phyloP scores from a whole-genome alignment of 306 rosid genomes.

The Vigna hirtella region DNA sequence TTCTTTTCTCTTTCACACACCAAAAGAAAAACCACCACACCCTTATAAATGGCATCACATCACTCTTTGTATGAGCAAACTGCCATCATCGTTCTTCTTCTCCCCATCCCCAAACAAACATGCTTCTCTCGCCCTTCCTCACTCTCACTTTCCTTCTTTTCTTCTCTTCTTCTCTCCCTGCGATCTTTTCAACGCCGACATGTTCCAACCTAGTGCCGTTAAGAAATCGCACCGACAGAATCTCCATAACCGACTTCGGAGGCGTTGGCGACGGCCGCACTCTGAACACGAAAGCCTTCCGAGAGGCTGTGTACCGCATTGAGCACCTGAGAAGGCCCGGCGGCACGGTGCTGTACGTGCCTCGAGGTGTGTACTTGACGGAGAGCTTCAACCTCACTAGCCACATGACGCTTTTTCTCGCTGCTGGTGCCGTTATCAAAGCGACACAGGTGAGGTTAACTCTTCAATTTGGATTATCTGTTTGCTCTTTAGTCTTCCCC shows the following conservation, averaged over 20 bases:
- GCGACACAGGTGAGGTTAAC: constrained; percentile 67
- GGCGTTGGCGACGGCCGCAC: constrained; percentile 84
- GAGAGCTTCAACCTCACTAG: constrained; percentile 85
- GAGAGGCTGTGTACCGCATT: constrained; percentile 73
- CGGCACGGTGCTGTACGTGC: constrained; percentile 78
- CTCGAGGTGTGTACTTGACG: constrained; percentile 81
- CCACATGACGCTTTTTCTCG: constrained; percentile 87
- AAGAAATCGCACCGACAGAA: constrained; percentile 61
- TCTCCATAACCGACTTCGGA: constrained; percentile 74
- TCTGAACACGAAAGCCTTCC: constrained; percentile 77
- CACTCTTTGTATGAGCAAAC: neutral
- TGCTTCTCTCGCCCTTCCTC: constrained; percentile 26
- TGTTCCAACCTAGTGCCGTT: constrained; percentile 78
- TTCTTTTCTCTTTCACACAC: neutral
- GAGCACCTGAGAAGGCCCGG: constrained; percentile 67
- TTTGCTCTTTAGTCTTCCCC: no score
- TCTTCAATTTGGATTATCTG: no score
- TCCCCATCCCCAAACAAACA: neutral
- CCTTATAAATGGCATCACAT: neutral
- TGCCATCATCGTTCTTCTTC: neutral
- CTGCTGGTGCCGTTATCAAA: constrained; percentile 84
- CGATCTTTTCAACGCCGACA: constrained; percentile 47
- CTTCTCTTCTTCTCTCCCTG: neutral
- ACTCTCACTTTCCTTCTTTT: neutral
- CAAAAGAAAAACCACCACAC: neutral